Conservation (phyloP, 1,139 yeast species). For the Scheffersomyces illinoinensis region DNA sequence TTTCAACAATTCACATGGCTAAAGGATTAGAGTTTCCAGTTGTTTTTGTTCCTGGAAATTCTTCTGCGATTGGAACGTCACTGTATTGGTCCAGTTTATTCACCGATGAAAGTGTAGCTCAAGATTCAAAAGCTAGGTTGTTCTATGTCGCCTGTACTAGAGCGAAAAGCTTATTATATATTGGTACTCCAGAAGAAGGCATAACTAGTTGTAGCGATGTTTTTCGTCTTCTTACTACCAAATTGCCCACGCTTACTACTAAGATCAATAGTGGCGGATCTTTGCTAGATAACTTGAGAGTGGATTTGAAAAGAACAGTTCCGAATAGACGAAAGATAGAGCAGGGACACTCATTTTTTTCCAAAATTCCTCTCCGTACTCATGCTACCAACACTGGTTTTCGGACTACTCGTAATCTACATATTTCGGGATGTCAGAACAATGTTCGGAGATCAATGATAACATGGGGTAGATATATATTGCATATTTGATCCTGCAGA, state of each 20-base stretch:
- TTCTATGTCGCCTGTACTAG: slow-evolving; percentile 69
- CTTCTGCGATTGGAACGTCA: slow-evolving; percentile 5
- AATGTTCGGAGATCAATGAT: neutral
- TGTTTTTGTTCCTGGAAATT: slow-evolving; percentile 53
- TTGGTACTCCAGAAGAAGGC: slow-evolving; percentile 7
- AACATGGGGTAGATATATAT: neutral
- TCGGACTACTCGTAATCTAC: neutral
- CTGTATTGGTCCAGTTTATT: slow-evolving; percentile 21
- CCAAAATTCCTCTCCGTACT: neutral
- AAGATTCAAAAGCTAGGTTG: slow-evolving; percentile 31
- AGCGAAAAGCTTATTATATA: slow-evolving; percentile 54
- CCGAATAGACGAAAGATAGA: slow-evolving; percentile 6
- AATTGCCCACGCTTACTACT: slow-evolving; percentile 11
- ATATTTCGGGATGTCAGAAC: neutral
- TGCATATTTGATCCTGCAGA: neutral
- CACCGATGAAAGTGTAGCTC: slow-evolving; percentile 1
- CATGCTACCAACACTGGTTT: neutral
- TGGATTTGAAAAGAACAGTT: slow-evolving; percentile 5
- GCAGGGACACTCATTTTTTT: neutral
- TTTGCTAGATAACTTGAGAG: slow-evolving; percentile 7
- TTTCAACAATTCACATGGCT: slow-evolving; percentile 70
- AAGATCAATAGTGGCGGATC: slow-evolving; percentile 1
- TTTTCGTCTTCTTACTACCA: slow-evolving; percentile 9
- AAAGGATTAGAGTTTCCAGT: slow-evolving; percentile 74
- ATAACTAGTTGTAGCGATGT: neutral